Conservation (phyloP, 371 early-diverging fungal species). For the Mortierella polycephala region DNA sequence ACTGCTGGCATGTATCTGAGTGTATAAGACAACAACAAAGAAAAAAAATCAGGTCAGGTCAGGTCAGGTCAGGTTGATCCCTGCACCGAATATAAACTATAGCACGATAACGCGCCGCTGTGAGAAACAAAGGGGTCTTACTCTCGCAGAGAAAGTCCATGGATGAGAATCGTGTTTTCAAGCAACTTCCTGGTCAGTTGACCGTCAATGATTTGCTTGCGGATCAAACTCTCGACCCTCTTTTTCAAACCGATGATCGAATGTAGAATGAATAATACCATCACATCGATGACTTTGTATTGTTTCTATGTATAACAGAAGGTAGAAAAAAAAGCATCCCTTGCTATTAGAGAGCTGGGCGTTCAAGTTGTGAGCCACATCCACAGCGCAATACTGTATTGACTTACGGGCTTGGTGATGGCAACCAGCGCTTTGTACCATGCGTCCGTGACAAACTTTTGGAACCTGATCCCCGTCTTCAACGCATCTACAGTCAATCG, state of each 20-base stretch:
- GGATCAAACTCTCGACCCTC: constrained; percentile 69
- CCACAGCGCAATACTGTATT: too few species aligned
- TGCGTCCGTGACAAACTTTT: constrained; percentile 76
- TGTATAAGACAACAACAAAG: background rate
- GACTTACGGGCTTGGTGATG: constrained; percentile 30
- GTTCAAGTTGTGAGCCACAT: too few species aligned
- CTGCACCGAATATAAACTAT: too few species aligned
- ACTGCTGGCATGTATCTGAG: constrained; percentile 66
- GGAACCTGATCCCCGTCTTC: constrained; percentile 72
- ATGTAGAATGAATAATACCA: constrained; percentile 74
- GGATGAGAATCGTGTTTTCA: constrained; percentile 62
- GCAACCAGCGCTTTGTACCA: constrained; percentile 71
- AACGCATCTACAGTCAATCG: constrained; percentile 64
- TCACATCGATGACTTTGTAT: constrained; percentile 70
- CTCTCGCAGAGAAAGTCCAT: constrained; percentile 63
- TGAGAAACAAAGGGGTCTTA: constrained; percentile 20
- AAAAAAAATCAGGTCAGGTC: background rate
- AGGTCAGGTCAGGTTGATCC: too few species aligned
- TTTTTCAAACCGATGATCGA: constrained; percentile 73
- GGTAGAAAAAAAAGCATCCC: background rate
- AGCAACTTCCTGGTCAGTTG: constrained; percentile 61
- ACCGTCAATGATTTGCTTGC: constrained; percentile 67
- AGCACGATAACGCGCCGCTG: too few species aligned
- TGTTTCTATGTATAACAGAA: constrained; percentile 36
- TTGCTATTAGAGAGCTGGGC: too few species aligned